A percentile compares a stretch with the other conserved stretches of the same genome.
Conservation (phyloP, 108 stramenopile genomes). For the Cylindrotheca fusiformis region DNA sequence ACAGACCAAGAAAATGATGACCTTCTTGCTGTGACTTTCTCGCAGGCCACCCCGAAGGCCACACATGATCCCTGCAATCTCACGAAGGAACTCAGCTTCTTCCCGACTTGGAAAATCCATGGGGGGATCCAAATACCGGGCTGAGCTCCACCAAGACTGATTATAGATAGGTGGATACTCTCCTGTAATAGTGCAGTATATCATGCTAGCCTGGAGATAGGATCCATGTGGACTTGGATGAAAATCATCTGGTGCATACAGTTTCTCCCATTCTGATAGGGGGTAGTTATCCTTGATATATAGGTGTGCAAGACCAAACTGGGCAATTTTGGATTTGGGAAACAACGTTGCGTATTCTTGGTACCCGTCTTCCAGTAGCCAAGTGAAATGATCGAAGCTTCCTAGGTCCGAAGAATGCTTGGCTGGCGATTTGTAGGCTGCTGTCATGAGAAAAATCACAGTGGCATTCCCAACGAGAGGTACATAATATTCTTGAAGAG, state of each 20-base stretch:
- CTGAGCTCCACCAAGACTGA: constrained; percentile 32
- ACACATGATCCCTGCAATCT: constrained; percentile 21
- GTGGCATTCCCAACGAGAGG: constrained; percentile 33
- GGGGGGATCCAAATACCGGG: constrained; percentile 37
- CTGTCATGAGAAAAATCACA: constrained; percentile 54
- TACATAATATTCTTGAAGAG: constrained; percentile 39
- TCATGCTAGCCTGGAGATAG: constrained; percentile 62
- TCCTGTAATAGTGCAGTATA: constrained; percentile 52
- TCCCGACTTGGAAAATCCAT: constrained; percentile 36
- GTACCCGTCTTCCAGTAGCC: constrained; percentile 41
- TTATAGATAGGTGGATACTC: constrained; percentile 20
- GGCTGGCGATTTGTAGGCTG: constrained; percentile 54
- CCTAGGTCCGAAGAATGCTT: constrained; percentile 57
- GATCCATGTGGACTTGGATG: constrained; percentile 76
- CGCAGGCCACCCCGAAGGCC: too few relatives aligned
- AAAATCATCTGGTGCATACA: constrained; percentile 66
- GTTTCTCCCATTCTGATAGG: constrained; percentile 33
- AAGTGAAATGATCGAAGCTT: constrained; percentile 49
- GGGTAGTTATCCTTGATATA: constrained; percentile 1
- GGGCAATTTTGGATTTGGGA: constrained; percentile 45
- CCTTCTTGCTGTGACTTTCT: too few relatives aligned
- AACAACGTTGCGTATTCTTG: constrained; percentile 19
- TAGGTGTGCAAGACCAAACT: constrained; percentile 57
- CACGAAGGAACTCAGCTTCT: constrained; percentile 47
- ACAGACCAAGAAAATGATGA: too few relatives aligned